These are phyloP conservation scores for Venturia nashicola DNA, from an alignment of 2,329 filamentous ascomycete genomes.

Conservation along the genomic window DNA sequence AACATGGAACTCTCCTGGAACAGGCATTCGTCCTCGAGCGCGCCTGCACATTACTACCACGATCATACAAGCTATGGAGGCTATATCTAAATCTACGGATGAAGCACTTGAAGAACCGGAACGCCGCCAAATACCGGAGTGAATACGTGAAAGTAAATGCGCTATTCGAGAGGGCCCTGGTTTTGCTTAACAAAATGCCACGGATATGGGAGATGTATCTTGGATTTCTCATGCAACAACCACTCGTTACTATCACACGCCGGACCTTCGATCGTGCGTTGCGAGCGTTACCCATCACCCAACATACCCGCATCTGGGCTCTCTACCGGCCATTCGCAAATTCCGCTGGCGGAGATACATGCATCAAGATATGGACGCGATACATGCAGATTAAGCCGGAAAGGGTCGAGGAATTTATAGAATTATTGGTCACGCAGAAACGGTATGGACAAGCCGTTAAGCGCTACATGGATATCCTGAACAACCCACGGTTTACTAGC, in stretches of 20 bases:
- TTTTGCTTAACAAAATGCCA: constrained; percentile 97
- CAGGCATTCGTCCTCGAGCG: constrained; percentile 83
- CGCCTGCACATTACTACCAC: constrained; percentile 76
- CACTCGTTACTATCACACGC: constrained; percentile 76
- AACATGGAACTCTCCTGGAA: constrained; percentile 73
- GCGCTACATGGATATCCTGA: constrained; percentile 82
- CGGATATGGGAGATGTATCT: constrained; percentile 98
- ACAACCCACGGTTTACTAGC: constrained; percentile 81
- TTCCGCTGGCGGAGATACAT: constrained; percentile 79
- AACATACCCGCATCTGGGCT: constrained; percentile 92
- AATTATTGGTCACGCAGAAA: constrained; percentile 67
- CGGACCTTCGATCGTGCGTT: constrained; percentile 86
- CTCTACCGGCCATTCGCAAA: constrained; percentile 85
- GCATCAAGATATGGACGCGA: constrained; percentile 83
- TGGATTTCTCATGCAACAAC: constrained; percentile 77
- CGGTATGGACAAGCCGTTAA: constrained; percentile 85
- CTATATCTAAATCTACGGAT: constrained; percentile 81
- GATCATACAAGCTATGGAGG: constrained; percentile 98
- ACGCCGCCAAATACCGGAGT: constrained; percentile 62
- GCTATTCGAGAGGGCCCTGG: constrained; percentile 82
- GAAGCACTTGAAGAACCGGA: constrained; percentile 70
- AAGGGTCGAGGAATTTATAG: constrained; percentile 89
- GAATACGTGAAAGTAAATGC: constrained; percentile 92
- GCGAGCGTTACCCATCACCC: constrained; percentile 80
- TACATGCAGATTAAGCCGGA: constrained; percentile 98